These are phyloP conservation scores for Claviceps capensis DNA, from an alignment of 2,329 filamentous ascomycete species.

Conservation along the genomic window DNA sequence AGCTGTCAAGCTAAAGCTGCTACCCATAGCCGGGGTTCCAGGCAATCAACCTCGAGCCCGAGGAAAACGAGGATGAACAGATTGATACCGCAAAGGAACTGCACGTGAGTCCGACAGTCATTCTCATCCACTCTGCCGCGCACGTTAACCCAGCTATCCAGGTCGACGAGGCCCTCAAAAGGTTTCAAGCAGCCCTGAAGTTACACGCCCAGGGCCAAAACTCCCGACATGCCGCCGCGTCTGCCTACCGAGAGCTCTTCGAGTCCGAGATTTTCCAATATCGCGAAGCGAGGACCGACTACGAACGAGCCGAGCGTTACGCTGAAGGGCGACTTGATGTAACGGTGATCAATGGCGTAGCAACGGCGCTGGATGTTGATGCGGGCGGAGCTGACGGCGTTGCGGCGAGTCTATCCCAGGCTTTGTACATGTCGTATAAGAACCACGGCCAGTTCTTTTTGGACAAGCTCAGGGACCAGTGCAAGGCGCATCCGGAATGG, in stretches of 20 bases:
- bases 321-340: constrained; percentile 31
- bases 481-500: constrained; percentile 38
- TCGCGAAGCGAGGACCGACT: constrained; percentile 75
- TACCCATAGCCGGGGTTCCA: constrained; percentile 52
- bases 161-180: constrained; percentile 91
- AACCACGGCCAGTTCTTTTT: constrained; percentile 86
- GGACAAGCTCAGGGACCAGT: constrained; percentile 37
- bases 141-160: constrained; percentile 15
- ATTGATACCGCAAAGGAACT: constrained; percentile 92
- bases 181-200: constrained; percentile 84
- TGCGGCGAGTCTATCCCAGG: constrained; percentile 72
- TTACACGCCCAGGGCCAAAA: constrained; percentile 75
- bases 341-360: constrained; percentile 31
- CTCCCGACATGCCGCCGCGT: constrained; percentile 60
- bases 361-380: constrained; percentile 37
- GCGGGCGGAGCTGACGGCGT: constrained; percentile 56
- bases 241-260: constrained; percentile 76
- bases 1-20: background rate
- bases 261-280: constrained; percentile 89
- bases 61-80: constrained; percentile 81
- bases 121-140: background rate
- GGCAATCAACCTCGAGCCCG: constrained; percentile 86
- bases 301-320: constrained; percentile 52
- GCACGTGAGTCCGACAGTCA: constrained; percentile 35
- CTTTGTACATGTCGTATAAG: constrained; percentile 87